Base-by-base conservation (phyloP, 1,284 basidiomycete genomes). In the Ceratobasidium sp. region DNA sequence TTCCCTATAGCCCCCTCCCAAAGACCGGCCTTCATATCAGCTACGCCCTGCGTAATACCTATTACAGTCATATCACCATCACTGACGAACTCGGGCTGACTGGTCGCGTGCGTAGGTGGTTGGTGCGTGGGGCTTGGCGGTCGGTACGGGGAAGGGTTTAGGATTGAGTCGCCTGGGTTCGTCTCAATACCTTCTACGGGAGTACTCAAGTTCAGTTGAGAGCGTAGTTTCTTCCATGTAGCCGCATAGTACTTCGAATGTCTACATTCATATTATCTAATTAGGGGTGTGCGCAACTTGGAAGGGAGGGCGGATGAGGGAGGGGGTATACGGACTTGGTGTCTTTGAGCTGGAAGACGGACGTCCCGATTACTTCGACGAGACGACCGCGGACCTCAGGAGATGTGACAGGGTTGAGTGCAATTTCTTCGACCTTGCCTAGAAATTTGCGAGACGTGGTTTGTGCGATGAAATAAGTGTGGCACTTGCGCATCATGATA, bases 401-500 rank as follows among this genome's bases (percentile, higher is more conserved):
- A 0, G 86, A 86, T 1, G 90, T 92, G 30, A 86, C 83, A 0
- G 86, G 78, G 0, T 85, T 87, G 2, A 81, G 83, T 1, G 93
- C 80, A 16, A 90, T 83, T 28, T 92, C 90, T 75, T 92, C 91
- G 9, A 94, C 81, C 0, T 85, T 88, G 52, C 92, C 90, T 9
- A 91, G 80, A 76, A 93, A 93, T 78, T 93, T 94, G 75, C 88
- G 87, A 18, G 88, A 85, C 8, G 87, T 85, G 46, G 88, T 89
- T 75, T 93, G 89, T n/a, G 76, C 73, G 32, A 91, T 85, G 77
- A 93, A 92, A 7, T 84, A 75, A 13, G 88, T 86, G 0, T 87
- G 86, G 1, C 87, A 89, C 76, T 93, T 92, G 41, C 88, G 87
- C 21, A 93, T 84, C 88, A 94, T 91, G 75, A 94, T 89, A 2